A percentile compares a stretch with the other conserved stretches of the same genome.
These are phyloP conservation scores for Colletotrichum orchidophilum DNA, from an alignment of 2,329 filamentous ascomycete genomes.

Conservation along the genomic window DNA sequence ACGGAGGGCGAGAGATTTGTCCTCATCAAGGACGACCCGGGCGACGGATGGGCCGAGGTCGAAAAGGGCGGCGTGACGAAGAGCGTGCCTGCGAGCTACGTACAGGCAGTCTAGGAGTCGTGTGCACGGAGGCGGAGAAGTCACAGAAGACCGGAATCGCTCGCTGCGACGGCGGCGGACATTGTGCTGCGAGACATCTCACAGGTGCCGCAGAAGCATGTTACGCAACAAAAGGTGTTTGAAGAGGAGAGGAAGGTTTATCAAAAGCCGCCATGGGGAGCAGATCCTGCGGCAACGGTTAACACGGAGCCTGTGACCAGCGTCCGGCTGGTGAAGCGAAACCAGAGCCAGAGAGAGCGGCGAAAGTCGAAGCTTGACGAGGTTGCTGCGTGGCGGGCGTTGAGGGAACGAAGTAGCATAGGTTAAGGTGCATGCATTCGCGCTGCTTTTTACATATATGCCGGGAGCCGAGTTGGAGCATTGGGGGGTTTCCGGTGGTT, in stretches of 20 bases:
- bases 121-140: constrained; percentile 1
- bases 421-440: constrained; percentile 27
- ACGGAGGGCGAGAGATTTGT: constrained; percentile 90
- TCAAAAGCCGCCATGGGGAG: not conserved
- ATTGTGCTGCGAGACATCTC: not conserved
- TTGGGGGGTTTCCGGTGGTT: not conserved
- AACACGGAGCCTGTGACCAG: constrained; percentile 25
- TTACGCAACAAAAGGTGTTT: not conserved
- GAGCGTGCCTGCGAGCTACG: constrained; percentile 94
- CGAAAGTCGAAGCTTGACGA: constrained; percentile 22
- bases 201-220: not conserved
- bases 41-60: constrained; percentile 97
- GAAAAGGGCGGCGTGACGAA: constrained; percentile 87
- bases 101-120: constrained; percentile 73
- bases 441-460: not conserved
- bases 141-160: not conserved
- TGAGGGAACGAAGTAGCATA: constrained; percentile 16
- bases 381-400: not conserved
- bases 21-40: constrained; percentile 84
- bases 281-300: not conserved
- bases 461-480: not conserved
- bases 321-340: constrained; percentile 31
- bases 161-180: not conserved
- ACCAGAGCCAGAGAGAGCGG: constrained; percentile 29
- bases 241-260: not conserved